Conservation (phyloP, 129 eudicot genomes). For the Chrysanthemum makinoi region DNA sequence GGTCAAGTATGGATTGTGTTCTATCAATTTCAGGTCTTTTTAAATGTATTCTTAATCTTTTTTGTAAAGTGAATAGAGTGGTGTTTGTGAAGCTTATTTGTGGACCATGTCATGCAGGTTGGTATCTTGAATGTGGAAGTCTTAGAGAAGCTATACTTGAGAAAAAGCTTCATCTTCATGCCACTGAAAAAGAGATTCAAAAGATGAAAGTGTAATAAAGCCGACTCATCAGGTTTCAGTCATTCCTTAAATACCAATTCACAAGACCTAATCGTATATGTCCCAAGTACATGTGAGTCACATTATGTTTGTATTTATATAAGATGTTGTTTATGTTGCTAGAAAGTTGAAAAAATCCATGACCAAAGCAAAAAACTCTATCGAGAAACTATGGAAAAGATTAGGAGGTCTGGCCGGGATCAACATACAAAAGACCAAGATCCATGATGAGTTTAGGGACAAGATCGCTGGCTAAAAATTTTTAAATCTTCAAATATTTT, state of each 20-base stretch:
- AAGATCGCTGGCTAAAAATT: slow-evolving; percentile 8
- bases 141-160: slow-evolving; percentile 78
- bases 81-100: too few relatives aligned
- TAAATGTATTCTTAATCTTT: too few relatives aligned
- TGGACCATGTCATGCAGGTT: too few relatives aligned
- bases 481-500: too few relatives aligned
- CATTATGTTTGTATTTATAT: too few relatives aligned
- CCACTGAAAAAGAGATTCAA: slow-evolving; percentile 37
- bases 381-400: slow-evolving; percentile 14
- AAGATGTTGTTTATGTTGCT: too few relatives aligned
- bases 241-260: too few relatives aligned
- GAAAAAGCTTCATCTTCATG: slow-evolving; percentile 39
- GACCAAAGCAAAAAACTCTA: slow-evolving; percentile 10
- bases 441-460: slow-evolving; percentile 20
- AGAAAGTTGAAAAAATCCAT: slow-evolving; percentile 23
- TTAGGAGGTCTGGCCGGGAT: slow-evolving; percentile 13
- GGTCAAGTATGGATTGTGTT: too few relatives aligned
- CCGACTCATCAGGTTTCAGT: slow-evolving; percentile 29
- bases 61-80: too few relatives aligned
- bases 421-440: slow-evolving; percentile 17
- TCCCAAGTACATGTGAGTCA: too few relatives aligned
- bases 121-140: slow-evolving; percentile 38
- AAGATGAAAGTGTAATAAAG: slow-evolving; percentile 28
- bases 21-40: too few relatives aligned
- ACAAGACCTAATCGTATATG: too few relatives aligned